Conservation (phyloP, 2,329 filamentous ascomycete species). For the Triangularia verruculosa region DNA sequence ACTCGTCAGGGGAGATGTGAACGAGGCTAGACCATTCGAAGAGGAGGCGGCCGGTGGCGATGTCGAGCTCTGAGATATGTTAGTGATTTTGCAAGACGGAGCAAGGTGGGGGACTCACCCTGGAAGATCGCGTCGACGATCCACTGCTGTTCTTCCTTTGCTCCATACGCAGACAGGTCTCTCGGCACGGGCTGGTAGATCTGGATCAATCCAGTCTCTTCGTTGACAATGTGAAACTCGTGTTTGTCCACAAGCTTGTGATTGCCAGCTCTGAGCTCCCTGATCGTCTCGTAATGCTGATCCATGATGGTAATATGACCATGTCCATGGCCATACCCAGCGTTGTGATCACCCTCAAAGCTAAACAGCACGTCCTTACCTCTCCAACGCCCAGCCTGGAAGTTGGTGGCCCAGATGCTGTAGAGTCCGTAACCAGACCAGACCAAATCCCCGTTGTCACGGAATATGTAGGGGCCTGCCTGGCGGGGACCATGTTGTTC, state of each 20-base stretch:
- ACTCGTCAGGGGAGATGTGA: constrained; percentile 46
- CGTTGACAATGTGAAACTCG: constrained; percentile 53
- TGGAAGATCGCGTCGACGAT: constrained; percentile 54
- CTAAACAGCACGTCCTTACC: constrained; percentile 51
- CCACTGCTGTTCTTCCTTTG: constrained; percentile 49
- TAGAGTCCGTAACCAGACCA: constrained; percentile 56
- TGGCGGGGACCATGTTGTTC: constrained; percentile 46
- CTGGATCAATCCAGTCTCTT: constrained; percentile 51
- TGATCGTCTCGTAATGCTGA: constrained; percentile 52
- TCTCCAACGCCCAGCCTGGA: constrained; percentile 49
- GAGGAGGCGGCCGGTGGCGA: constrained; percentile 51
- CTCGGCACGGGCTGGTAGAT: constrained; percentile 50
- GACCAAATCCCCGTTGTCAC: constrained; percentile 52
- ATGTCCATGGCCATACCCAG: constrained; percentile 51
- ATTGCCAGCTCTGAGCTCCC: constrained; percentile 49
- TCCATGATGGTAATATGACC: constrained; percentile 53
- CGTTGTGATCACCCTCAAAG: constrained; percentile 53
- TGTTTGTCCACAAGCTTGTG: constrained; percentile 53
- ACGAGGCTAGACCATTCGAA: constrained; percentile 60
- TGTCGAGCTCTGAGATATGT: constrained; percentile 40
- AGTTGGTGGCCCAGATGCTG: constrained; percentile 52
- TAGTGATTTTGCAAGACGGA: not conserved
- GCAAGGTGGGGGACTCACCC: constrained; percentile 36
- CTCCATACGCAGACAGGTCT: constrained; percentile 46
- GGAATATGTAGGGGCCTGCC: constrained; percentile 54